These are phyloP conservation scores for Sarcodon aspratus DNA, from an alignment of 768 basidiomycete species.

Conservation along the genomic window DNA sequence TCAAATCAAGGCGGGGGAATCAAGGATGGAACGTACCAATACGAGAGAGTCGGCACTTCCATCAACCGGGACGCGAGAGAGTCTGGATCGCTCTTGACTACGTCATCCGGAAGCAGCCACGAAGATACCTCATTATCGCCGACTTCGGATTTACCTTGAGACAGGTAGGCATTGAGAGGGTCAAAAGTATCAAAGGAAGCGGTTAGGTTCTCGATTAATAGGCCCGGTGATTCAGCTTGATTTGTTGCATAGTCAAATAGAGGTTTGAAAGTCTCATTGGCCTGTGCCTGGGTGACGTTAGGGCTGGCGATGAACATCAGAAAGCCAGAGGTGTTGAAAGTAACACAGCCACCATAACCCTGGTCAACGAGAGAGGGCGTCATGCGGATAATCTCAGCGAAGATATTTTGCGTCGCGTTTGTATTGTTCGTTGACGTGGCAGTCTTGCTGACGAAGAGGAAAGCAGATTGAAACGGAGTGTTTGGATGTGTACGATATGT, in stretches of 20 bases:
- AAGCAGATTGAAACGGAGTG: slow-evolving; percentile 19
- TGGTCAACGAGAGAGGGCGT: slow-evolving; percentile 26
- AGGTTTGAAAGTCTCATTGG: slow-evolving; percentile 20
- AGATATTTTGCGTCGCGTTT: slow-evolving; percentile 12
- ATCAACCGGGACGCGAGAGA: slow-evolving; percentile 4
- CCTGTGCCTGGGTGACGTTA: slow-evolving; percentile 23
- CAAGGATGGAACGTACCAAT: slow-evolving; percentile 6
- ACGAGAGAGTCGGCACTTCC: not conserved
- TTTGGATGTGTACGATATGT: slow-evolving; percentile 32
- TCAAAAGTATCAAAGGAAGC: slow-evolving; percentile 6
- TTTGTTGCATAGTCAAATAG: slow-evolving; percentile 18
- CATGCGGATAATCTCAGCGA: slow-evolving; percentile 23
- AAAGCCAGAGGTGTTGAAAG: slow-evolving; percentile 6
- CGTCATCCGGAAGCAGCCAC: slow-evolving; percentile 12
- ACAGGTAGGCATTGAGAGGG: slow-evolving; percentile 1
- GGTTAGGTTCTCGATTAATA: slow-evolving; percentile 6
- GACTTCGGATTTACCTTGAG: too few species aligned
- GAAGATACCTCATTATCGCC: slow-evolving; percentile 5
- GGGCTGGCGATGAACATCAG: slow-evolving; percentile 18
- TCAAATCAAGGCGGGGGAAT: not conserved
- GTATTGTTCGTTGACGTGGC: not conserved
- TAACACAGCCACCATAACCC: slow-evolving; percentile 23
- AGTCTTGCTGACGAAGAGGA: slow-evolving; percentile 8
- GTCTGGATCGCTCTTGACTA: slow-evolving; percentile 8
- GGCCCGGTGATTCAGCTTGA: not conserved